Percentiles rank a stretch among this genome's conserved stretches.
These are phyloP conservation scores for Ambrosiella cleistominuta DNA, from an alignment of 2,329 filamentous ascomycete genomes.

Conservation along the genomic window DNA sequence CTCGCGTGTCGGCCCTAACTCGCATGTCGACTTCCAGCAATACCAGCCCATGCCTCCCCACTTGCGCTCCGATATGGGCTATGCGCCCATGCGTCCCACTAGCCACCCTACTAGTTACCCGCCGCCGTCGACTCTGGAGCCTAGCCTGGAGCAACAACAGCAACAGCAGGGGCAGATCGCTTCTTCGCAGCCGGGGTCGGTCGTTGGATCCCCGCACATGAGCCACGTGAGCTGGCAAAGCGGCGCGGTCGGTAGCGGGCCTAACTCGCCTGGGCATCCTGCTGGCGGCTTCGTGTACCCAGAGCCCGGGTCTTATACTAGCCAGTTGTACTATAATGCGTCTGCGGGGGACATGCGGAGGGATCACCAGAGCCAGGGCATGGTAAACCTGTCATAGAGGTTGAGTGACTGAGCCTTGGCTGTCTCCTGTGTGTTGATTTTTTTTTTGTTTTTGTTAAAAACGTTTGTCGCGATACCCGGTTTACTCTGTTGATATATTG, in stretches of 20 bases:
- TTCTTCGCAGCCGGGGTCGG: constrained; percentile 43
- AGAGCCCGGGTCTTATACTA: constrained; percentile 59
- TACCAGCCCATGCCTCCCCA: constrained; percentile 69
- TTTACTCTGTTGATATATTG: too few relatives aligned
- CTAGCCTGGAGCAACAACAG: constrained; percentile 46
- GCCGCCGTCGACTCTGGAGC: constrained; percentile 65
- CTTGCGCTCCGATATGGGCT: constrained; percentile 58
- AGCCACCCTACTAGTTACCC: constrained; percentile 73
- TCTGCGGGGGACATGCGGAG: constrained; percentile 26
- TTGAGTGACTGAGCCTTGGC: not conserved
- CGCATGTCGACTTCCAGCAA: constrained; percentile 38
- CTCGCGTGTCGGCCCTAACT: not conserved
- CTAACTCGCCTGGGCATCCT: constrained; percentile 47
- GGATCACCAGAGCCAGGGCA: constrained; percentile 17
- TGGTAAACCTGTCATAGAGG: constrained; percentile 18
- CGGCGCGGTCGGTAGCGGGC: not conserved
- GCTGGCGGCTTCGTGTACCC: constrained; percentile 48
- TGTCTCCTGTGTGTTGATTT: too few relatives aligned
- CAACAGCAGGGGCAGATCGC: constrained; percentile 28
- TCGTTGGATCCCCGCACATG: constrained; percentile 77
- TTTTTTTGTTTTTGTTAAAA: too few relatives aligned
- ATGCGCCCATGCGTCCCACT: constrained; percentile 49
- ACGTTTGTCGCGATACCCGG: too few relatives aligned
- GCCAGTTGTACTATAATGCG: constrained; percentile 51
- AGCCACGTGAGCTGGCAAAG: constrained; percentile 58